Evolutionary conservation across 352 stramenopile species (phyloP), one percentile per base, ranked within the genome.

Genomic region (Globisporangium paddicum): DNA sequence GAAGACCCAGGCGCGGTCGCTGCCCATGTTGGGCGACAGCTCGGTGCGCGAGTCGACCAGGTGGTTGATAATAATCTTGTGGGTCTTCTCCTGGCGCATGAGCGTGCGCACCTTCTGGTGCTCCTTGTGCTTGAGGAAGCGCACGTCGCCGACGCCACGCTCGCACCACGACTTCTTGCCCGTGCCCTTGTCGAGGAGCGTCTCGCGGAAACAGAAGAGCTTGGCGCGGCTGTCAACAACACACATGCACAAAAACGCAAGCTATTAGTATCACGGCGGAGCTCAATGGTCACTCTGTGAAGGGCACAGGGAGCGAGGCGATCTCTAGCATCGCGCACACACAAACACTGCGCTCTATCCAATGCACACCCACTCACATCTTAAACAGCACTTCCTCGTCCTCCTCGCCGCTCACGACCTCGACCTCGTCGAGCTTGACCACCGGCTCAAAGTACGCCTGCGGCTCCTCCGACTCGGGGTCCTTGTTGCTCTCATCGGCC

Each of bases 51-150:
- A 96, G 80, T 99, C 96, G 13, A 98, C 75, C 37, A 98, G 80
- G 80, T 99, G 96, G 76, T 99, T 99, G 55, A 93, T 82, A 76
- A 99, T 95, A 64, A 99, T 93, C 81, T 99, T 99, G 90, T 98
- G 97, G 30, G 96, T 99, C 77, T 99, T 99, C 74, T 99, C 97
- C 75, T 99, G 96, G 58, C 96, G 88, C 97, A 99, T 99, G 26
- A 99, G 82, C 55, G 98, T 77, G 64, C 97, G 90, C 62, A 99
- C 86, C 70, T 96, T 96, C 61, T 90, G 78, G 69, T 87, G 75
- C 65, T 98, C 91, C 74, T 95, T 96, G 87, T 99, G 96, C 77
- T 98, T 96, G 59, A 99, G 85, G 75, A 99, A 98, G 56, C 96
- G 95, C 52, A 97, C 88, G 54, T 99, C 93, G 44, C 97, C 97